Base-by-base conservation (phyloP, 164 flowering plant genomes). In the Annona cherimola region DNA sequence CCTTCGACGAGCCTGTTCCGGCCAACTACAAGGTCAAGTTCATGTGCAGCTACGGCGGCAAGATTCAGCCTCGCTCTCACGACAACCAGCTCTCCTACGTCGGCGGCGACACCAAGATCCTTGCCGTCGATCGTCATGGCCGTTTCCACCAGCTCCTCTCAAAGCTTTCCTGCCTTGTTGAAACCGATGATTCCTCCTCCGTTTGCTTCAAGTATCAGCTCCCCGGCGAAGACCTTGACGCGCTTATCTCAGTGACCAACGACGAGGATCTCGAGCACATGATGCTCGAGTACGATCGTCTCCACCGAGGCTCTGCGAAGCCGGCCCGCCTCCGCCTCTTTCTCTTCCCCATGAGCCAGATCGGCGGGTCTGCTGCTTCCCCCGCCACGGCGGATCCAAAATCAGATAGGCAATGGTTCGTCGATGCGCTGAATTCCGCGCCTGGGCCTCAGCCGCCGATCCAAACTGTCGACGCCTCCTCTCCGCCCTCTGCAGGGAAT, bases 11-110 rank as follows among this genome's bases (percentile, higher is more conserved):
- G 3, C 84, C 66, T 7, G 16, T 35, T 4, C 81, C 79, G 3
- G 54, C 79, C 0, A 83, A 70, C 61, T 83, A 84, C 82, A 86
- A 81, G 73, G 89, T 88, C 78, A 90, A 87, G 69, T 82, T 92
- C 74, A 84, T 92, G 90, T 92, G 97, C 83, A 90, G 94, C 70
- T 92, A 84, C 43, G 93, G 93, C 73, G 98, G 98, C 3, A 88
- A 86, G 67, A 92, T 92, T 74, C 89, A 78, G 18, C 96, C 92
- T 12, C 74, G 94, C 1, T 85, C 87, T 3, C 87, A 88, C 68
- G 97, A 92, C 69, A 85, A 90, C 72, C 96, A 86, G 74, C 85
- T 92, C 35, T 70, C 91, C 2, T 92, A 92, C 79, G 76, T 88
- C 59, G 96, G 91, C 35, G 97, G 97, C 7, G 96, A 90, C 35